Conservation (phyloP, 2,329 filamentous ascomycete genomes). For the Cladosporium sp. region DNA sequence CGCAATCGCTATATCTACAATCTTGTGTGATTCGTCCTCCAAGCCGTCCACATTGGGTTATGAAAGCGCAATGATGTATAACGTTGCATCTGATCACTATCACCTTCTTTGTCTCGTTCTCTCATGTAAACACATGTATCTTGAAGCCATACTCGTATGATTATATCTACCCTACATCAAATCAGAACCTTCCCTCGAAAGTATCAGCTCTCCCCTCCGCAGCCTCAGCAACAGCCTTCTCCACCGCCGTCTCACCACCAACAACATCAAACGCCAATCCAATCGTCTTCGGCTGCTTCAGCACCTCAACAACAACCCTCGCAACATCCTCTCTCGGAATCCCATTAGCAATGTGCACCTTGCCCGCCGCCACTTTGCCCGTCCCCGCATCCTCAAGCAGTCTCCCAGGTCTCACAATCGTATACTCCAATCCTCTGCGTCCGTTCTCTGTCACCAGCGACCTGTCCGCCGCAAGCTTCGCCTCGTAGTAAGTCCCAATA, state of each 20-base stretch:
- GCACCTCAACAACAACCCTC: conserved; percentile 56
- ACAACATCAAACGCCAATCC: conserved; percentile 50
- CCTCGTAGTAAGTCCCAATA: conserved; percentile 45
- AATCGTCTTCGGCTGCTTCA: conserved; percentile 51
- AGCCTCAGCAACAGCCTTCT: conserved; percentile 45
- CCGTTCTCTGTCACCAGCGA: conserved; percentile 44
- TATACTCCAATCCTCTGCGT: conserved; percentile 46
- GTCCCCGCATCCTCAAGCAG: conserved; percentile 51
- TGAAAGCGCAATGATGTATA: too few relatives aligned
- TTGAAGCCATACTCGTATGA: not conserved
- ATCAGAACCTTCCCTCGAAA: conserved; percentile 38
- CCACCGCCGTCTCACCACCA: conserved; percentile 43
- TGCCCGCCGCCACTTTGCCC: conserved; percentile 47
- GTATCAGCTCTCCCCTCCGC: conserved; percentile 40
- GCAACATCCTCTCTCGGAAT: conserved; percentile 64
- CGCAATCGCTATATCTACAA: too few relatives aligned
- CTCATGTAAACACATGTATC: not conserved
- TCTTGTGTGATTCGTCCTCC: too few relatives aligned
- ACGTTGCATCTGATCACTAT: not conserved
- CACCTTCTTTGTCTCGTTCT: not conserved
- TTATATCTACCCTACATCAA: not conserved
- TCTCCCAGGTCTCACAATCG: conserved; percentile 48
- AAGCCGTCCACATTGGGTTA: too few relatives aligned
- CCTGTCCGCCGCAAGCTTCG: conserved; percentile 48
- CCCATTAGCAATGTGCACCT: conserved; percentile 42